A percentile compares a stretch with the other conserved stretches of the same genome.
Evolutionary conservation across 176 grass and related monocot genomes (phyloP).

Genomic region (Bolboschoenus planiculmis): DNA sequence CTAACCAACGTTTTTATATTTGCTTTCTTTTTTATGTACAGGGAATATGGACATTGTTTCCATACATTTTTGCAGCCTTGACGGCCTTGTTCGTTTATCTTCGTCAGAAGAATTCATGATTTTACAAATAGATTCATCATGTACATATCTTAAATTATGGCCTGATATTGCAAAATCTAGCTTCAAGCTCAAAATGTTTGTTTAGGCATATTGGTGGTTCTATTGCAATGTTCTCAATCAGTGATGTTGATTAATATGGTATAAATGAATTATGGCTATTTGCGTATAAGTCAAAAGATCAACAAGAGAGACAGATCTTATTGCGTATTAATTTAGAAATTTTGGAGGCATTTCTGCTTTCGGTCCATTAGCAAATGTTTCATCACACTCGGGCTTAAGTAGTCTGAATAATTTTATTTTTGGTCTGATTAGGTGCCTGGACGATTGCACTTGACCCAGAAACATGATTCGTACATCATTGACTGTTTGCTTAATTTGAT

Average conservation of each 20-base stretch:
- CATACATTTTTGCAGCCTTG: slow-evolving; percentile 50
- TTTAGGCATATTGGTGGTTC: neutral
- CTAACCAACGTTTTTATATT: neutral
- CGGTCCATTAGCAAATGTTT: neutral
- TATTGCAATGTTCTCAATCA: neutral
- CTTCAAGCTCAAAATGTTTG: neutral
- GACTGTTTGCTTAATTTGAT: no score
- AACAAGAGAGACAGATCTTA: neutral
- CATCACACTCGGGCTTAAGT: slow-evolving; percentile 30
- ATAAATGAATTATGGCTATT: neutral
- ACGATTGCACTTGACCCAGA: neutral
- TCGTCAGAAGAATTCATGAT: slow-evolving; percentile 22
- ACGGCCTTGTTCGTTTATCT: slow-evolving; percentile 66
- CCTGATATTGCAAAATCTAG: neutral
- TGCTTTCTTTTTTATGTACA: slow-evolving; percentile 17
- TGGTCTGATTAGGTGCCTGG: neutral
- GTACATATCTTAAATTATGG: neutral
- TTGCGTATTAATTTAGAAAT: neutral
- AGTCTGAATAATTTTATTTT: slow-evolving; percentile 25
- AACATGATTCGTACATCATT: no score
- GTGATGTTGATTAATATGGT: neutral
- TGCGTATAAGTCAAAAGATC: neutral
- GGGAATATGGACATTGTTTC: slow-evolving; percentile 64
- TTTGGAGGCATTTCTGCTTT: neutral
- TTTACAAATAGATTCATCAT: slow-evolving; percentile 18